Evolutionary conservation across 192 early-diverging fungal genomes (phyloP).

Genomic region (Coemansia sp.): DNA sequence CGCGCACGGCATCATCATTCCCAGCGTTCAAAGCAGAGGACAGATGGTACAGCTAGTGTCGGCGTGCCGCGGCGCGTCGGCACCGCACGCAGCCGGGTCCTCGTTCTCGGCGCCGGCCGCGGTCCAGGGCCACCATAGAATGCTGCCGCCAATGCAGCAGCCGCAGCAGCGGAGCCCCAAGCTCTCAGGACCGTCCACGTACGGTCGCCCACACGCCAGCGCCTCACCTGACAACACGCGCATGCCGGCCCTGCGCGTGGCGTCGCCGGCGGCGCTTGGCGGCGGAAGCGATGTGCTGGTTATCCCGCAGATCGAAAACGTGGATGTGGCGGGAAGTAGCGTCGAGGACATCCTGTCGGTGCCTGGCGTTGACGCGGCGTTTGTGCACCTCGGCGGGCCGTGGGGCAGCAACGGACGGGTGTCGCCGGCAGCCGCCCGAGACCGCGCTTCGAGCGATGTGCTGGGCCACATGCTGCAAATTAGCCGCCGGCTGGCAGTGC

Average conservation of each 20-base stretch:
- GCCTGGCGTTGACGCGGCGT: conserved; percentile 40
- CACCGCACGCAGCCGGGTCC: neutral
- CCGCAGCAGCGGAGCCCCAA: neutral
- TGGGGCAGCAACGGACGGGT: neutral
- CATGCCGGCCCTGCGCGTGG: neutral
- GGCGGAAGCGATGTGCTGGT: conserved; percentile 10
- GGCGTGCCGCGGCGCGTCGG: conserved; percentile 2
- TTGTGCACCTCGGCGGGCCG: conserved; percentile 12
- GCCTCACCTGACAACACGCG: neutral
- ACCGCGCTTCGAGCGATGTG: neutral
- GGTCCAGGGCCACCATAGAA: neutral
- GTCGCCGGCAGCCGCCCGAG: neutral
- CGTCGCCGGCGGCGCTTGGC: neutral
- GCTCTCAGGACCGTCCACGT: neutral
- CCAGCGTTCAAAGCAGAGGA: conserved; percentile 22
- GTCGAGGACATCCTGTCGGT: conserved; percentile 37
- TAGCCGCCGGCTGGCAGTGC: conserved; percentile 10
- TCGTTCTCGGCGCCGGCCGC: neutral
- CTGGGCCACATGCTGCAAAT: conserved; percentile 8
- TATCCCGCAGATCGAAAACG: conserved; percentile 39
- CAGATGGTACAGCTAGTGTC: conserved; percentile 26
- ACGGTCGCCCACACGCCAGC: neutral
- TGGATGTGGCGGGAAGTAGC: conserved; percentile 13
- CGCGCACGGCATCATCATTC: conserved; percentile 38
- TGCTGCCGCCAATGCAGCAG: neutral